Base-by-base conservation (phyloP, 139 green algal genomes). In the Picochlorum sp. region DNA sequence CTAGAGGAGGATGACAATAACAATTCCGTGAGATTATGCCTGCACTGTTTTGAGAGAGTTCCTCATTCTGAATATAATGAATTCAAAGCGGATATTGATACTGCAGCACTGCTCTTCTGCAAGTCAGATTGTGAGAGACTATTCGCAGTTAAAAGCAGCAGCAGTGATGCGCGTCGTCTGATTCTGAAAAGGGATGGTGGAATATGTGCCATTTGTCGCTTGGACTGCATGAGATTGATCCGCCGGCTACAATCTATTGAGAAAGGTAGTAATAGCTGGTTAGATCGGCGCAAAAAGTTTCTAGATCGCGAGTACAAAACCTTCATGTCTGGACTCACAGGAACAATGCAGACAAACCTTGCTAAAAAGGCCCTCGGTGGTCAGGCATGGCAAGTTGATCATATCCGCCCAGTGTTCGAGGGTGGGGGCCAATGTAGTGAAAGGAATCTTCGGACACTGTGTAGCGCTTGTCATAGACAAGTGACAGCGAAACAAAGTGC, bases 381-480 rank as follows among this genome's bases (percentile, higher is more conserved):
- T 34, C 81, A 86, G 49, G 89, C 84, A 6, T 96, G 89, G 89
- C 81, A 95, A 41, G 87, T 85, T 9, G 89, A 96, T 80, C 89
- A 96, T 81, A 87, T 96, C 47, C 41, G 82, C 13, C 65, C 87
- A 1, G 89, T 96, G 24, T 91, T 89, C 69, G 54, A 64, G 46
- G 90, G 90, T 11, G 90, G 90, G 1, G 90, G 90, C 1, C 61
- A 84, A 64, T 96, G 88, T 69, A 82, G 83, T 54, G 56, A 96
- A 21, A 85, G 94, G 37, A 97, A 96, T 80, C 74, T 95, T 61
- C 71, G 83, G 26, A 96, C 90, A 5, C 80, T 97, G 67, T 97
- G 90, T 66, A 76, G 85, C 28, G 57, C 71, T 2, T 97, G 90
- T 74, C 90, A 96, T 52, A 58, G 60, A 23, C 69, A 81, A 23